phyloP scores from a whole-genome alignment of 768 basidiomycete species.

The Psilocybe subaeruginosa region DNA sequence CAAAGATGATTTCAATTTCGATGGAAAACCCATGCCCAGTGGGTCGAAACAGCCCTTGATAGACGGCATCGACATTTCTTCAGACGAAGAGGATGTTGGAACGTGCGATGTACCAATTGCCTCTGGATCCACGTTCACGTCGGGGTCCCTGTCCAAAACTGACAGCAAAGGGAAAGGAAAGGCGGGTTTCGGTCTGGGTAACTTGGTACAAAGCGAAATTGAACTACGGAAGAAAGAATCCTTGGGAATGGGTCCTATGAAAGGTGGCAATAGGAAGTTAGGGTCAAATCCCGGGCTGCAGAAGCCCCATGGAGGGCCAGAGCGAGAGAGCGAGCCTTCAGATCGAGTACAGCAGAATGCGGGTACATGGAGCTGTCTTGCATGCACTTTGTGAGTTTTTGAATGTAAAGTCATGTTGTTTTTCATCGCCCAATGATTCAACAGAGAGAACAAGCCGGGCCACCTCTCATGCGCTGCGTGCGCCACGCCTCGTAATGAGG shows the following conservation, averaged over 20 bases:
- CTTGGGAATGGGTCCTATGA: conserved; percentile 41
- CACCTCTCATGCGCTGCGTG: conserved; percentile 70
- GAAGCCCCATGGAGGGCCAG: not conserved
- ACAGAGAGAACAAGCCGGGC: conserved; percentile 51
- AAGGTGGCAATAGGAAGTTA: conserved; percentile 24
- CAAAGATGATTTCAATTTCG: conserved; percentile 54
- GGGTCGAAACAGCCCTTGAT: conserved; percentile 6
- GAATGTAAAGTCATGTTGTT: conserved; percentile 5
- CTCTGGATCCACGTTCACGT: conserved; percentile 37
- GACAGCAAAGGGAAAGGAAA: conserved; percentile 14
- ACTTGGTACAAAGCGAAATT: conserved; percentile 47
- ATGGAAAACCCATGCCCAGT: conserved; percentile 12
- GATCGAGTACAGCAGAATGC: not conserved
- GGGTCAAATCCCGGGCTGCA: conserved; percentile 7
- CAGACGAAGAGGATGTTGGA: conserved; percentile 20
- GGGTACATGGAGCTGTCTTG: conserved; percentile 52
- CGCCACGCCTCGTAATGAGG: conserved; percentile 51
- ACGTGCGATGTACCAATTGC: conserved; percentile 30
- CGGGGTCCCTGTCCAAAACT: not conserved
- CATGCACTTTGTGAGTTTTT: conserved; percentile 66
- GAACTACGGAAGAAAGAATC: conserved; percentile 46
- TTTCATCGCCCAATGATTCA: conserved; percentile 1
- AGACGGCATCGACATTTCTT: conserved; percentile 23
- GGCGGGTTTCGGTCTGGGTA: conserved; percentile 28
- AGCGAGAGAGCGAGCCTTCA: not conserved